A percentile compares a stretch with the other conserved stretches of the same genome.
These are phyloP conservation scores for Thyridium curvatum DNA, from an alignment of 2,329 filamentous ascomycete species.

Conservation along the genomic window DNA sequence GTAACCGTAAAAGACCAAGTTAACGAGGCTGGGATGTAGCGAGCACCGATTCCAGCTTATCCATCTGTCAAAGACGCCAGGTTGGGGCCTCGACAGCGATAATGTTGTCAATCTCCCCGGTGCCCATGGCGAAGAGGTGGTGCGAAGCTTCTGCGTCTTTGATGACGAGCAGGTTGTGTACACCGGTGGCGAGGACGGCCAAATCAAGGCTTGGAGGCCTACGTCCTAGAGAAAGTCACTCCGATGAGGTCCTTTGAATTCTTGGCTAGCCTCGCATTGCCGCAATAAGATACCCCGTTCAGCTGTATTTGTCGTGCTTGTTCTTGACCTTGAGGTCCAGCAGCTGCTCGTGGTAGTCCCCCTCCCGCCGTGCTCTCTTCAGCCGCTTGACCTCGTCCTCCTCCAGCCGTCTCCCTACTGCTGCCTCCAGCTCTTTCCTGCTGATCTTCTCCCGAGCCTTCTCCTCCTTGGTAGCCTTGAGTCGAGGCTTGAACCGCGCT, in stretches of 20 bases:
- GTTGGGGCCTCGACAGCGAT: constrained; percentile 50
- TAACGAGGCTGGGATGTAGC: too few relatives aligned
- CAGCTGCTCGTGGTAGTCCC: constrained; percentile 82
- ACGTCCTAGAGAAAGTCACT: constrained; percentile 2
- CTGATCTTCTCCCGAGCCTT: constrained; percentile 82
- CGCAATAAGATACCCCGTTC: constrained; percentile 12
- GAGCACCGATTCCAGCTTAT: constrained; percentile 53
- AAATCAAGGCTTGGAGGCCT: constrained; percentile 50
- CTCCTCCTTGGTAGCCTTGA: constrained; percentile 75
- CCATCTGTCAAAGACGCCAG: constrained; percentile 45
- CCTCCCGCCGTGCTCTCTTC: constrained; percentile 77
- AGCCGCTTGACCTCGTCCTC: constrained; percentile 82
- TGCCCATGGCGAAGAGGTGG: constrained; percentile 58
- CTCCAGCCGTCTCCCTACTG: constrained; percentile 67
- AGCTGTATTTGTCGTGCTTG: constrained; percentile 81
- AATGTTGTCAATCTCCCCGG: constrained; percentile 54
- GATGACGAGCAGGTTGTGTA: constrained; percentile 54
- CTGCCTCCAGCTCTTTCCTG: constrained; percentile 75
- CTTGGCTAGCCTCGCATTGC: too few relatives aligned
- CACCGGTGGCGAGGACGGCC: constrained; percentile 53
- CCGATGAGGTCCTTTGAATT: too few relatives aligned
- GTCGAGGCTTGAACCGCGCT: constrained; percentile 80
- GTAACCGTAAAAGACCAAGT: too few relatives aligned
- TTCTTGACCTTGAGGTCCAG: constrained; percentile 84
- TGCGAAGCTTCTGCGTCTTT: constrained; percentile 58